These are phyloP conservation scores for Phytophthora idaei DNA, from an alignment of 352 stramenopile genomes.

Conservation along the genomic window DNA sequence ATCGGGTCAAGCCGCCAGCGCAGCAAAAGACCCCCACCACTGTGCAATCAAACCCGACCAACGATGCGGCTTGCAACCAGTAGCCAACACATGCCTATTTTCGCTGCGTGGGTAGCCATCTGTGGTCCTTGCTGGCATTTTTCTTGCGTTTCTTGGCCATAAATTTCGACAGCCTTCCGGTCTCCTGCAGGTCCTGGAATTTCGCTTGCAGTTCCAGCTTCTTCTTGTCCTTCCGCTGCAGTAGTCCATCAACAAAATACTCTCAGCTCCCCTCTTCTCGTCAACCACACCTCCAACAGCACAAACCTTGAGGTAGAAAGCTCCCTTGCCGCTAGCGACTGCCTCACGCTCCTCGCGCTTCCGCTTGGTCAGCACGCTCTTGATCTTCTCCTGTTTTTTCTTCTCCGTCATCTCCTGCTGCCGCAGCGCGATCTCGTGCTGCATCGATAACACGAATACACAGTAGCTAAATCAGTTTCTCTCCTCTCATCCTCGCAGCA, in stretches of 20 bases:
- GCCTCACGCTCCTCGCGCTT: constrained; percentile 89
- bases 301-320: constrained; percentile 90
- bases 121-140: constrained; percentile 93
- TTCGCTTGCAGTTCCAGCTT: constrained; percentile 90
- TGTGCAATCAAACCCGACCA: not conserved
- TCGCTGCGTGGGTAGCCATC: constrained; percentile 88
- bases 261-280: not conserved
- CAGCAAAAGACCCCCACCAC: constrained; percentile 19
- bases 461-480: not conserved
- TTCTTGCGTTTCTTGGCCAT: constrained; percentile 95
- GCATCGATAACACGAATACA: not conserved
- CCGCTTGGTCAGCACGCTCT: constrained; percentile 69
- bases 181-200: constrained; percentile 90
- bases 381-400: constrained; percentile 79
- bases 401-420: constrained; percentile 77
- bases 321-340: constrained; percentile 89
- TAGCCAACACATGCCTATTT: constrained; percentile 38
- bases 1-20: not conserved
- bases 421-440: constrained; percentile 74
- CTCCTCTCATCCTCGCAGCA: not conserved
- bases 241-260: not conserved
- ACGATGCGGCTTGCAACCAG: not conserved
- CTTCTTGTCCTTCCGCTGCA: constrained; percentile 91
- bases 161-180: constrained; percentile 91
- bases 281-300: not conserved